Evolutionary conservation across 2,329 filamentous ascomycete species (phyloP).

Genomic region (Chaetothyriales sp.): DNA sequence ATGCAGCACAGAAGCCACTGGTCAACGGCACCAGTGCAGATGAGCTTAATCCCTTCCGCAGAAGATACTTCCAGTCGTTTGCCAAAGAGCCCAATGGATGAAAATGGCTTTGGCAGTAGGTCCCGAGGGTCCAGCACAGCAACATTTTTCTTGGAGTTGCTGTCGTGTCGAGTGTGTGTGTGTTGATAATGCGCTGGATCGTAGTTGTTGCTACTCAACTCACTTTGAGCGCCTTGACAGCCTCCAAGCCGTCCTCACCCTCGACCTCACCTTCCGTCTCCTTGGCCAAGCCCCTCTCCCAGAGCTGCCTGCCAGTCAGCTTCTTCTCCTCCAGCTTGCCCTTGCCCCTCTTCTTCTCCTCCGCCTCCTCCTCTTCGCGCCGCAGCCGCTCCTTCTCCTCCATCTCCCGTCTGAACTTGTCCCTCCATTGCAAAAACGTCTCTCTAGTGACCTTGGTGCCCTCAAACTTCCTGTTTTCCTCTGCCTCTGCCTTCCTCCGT

Average conservation of each 20-base stretch:
- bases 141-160: neutral
- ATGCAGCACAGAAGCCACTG: constrained; percentile 28
- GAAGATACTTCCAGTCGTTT: constrained; percentile 24
- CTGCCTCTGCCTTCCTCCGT: constrained; percentile 53
- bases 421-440: constrained; percentile 70
- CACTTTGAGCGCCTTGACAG: constrained; percentile 58
- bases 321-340: constrained; percentile 50
- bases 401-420: constrained; percentile 64
- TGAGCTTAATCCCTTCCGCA: constrained; percentile 53
- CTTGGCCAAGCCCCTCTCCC: constrained; percentile 60
- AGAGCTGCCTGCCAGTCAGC: constrained; percentile 59
- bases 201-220: constrained; percentile 21
- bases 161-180: constrained; percentile 5
- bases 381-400: constrained; percentile 52
- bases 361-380: constrained; percentile 60
- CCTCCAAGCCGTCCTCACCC: constrained; percentile 45
- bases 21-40: constrained; percentile 39
- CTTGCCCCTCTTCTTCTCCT: constrained; percentile 66
- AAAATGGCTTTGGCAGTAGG: constrained; percentile 5
- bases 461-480: constrained; percentile 94
- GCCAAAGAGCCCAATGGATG: constrained; percentile 2
- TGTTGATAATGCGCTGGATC: constrained; percentile 21
- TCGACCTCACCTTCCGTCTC: constrained; percentile 51
- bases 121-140: neutral
- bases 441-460: constrained; percentile 78